Percentiles rank a stretch among this genome's conserved stretches.
These are phyloP conservation scores for Linnemannia zychae DNA, from an alignment of 192 early-diverging fungal genomes.

Conservation along the genomic window DNA sequence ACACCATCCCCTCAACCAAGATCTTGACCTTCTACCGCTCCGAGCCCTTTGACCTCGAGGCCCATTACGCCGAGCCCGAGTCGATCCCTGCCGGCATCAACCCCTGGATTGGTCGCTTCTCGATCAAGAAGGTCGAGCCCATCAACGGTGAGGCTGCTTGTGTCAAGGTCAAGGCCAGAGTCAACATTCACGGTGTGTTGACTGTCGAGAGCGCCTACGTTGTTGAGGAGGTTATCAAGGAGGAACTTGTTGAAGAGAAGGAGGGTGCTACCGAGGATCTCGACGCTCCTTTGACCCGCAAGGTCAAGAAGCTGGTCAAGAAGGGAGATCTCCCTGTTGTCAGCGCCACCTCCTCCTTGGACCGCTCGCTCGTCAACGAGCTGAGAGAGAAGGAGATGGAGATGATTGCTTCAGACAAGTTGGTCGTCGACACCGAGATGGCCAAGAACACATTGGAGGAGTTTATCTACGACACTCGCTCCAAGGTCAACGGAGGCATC, in stretches of 20 bases:
- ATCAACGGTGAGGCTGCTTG: constrained; percentile 78
- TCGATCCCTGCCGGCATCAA: constrained; percentile 83
- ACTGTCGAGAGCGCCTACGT: constrained; percentile 88
- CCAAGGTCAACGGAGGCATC: constrained; percentile 79
- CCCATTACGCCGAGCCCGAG: constrained; percentile 80
- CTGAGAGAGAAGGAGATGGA: constrained; percentile 86
- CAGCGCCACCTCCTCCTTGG: constrained; percentile 71
- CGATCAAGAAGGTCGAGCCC: constrained; percentile 87
- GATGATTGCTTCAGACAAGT: constrained; percentile 88
- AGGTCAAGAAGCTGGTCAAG: constrained; percentile 94
- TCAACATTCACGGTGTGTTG: constrained; percentile 90
- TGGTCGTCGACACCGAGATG: constrained; percentile 95
- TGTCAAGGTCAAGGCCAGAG: constrained; percentile 92
- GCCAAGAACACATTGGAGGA: constrained; percentile 97
- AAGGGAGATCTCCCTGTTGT: constrained; percentile 87
- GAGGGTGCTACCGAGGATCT: constrained; percentile 25
- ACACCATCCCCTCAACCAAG: constrained; percentile 93
- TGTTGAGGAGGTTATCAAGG: constrained; percentile 91
- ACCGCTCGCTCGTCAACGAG: constrained; percentile 68
- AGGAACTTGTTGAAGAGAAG: constrained; percentile 75
- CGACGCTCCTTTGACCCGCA: constrained; percentile 71
- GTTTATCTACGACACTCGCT: constrained; percentile 96
- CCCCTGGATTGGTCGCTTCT: constrained; percentile 88
- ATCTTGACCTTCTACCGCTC: constrained; percentile 93
- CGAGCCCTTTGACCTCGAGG: constrained; percentile 88